phyloP scores from a whole-genome alignment of 169 alveolate species.

The Plasmodium vivax region DNA sequence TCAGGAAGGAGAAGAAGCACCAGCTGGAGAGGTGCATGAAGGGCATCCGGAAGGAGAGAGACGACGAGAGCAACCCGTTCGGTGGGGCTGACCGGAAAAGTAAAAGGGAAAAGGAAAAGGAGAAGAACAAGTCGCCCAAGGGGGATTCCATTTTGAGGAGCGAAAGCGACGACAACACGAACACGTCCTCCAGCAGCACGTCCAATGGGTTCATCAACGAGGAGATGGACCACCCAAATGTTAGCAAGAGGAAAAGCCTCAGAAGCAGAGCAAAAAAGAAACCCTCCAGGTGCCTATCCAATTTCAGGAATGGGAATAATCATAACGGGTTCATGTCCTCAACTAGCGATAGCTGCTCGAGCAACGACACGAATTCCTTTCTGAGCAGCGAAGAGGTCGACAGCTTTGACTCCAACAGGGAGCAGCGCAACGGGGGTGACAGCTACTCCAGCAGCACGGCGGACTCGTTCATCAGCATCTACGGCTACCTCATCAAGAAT shows the following conservation, averaged over 20 bases:
- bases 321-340: conserved; percentile 7
- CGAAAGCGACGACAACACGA: conserved; percentile 48
- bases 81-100: background rate
- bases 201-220: conserved; percentile 37
- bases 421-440: background rate
- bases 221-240: background rate
- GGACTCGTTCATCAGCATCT: conserved; percentile 56
- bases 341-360: conserved; percentile 56
- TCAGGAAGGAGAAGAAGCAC: conserved; percentile 44
- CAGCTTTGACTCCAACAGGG: conserved; percentile 49
- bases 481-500: conserved; percentile 53
- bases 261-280: conserved; percentile 8
- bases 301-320: conserved; percentile 15
- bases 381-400: conserved; percentile 24
- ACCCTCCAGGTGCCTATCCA: background rate
- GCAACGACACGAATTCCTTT: conserved; percentile 40
- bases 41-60: conserved; percentile 1
- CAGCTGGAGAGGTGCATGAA: conserved; percentile 21
- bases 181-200: conserved; percentile 41
- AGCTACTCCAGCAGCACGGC: conserved; percentile 16
- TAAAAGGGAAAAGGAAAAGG: conserved; percentile 15
- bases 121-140: background rate
- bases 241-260: conserved; percentile 6
- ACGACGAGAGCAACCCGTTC: background rate
- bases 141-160: conserved; percentile 5